Percentiles rank a stretch among this genome's conserved stretches.
Conservation (phyloP, 1,284 basidiomycete genomes). For the Veloporphyrellus conicus region DNA sequence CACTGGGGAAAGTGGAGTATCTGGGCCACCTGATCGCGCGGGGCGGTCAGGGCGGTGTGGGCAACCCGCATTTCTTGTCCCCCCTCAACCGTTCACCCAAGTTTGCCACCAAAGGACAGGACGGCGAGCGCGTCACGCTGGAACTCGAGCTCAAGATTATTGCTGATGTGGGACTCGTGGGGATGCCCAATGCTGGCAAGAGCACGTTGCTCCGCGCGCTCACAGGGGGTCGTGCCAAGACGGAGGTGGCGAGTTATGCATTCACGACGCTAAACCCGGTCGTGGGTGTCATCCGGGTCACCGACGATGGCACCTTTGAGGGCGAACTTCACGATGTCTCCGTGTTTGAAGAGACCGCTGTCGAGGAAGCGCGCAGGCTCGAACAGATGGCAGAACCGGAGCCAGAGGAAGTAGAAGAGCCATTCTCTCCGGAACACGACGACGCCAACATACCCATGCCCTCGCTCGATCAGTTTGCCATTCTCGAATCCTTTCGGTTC, state of each 20-base stretch:
- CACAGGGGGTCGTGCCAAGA: slow-evolving; percentile 79
- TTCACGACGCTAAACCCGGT: slow-evolving; percentile 97
- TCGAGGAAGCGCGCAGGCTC: slow-evolving; percentile 52
- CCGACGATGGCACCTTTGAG: slow-evolving; percentile 74
- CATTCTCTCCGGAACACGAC: slow-evolving; percentile 8
- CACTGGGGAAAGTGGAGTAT: slow-evolving; percentile 55
- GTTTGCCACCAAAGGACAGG: slow-evolving; percentile 74
- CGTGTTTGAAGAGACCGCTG: slow-evolving; percentile 68
- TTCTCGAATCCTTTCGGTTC: slow-evolving; percentile 77
- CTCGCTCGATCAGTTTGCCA: slow-evolving; percentile 41
- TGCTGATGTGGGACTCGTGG: slow-evolving; percentile 93
- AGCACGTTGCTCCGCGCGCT: slow-evolving; percentile 87
- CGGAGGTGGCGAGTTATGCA: slow-evolving; percentile 86
- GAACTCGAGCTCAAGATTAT: slow-evolving; percentile 92
- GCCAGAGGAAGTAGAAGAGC: not conserved
- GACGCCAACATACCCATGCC: too few species aligned
- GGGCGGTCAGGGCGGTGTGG: slow-evolving; percentile 83
- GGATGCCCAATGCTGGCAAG: slow-evolving; percentile 91
- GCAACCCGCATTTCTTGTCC: slow-evolving; percentile 84
- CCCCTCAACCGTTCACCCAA: slow-evolving; percentile 70
- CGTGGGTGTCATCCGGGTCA: slow-evolving; percentile 87
- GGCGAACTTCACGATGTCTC: slow-evolving; percentile 49
- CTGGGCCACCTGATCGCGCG: slow-evolving; percentile 69
- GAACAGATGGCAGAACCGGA: slow-evolving; percentile 7
- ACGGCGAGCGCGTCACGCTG: slow-evolving; percentile 80